phyloP scores from a whole-genome alignment of 306 rosid species.

The Quercus parvula region DNA sequence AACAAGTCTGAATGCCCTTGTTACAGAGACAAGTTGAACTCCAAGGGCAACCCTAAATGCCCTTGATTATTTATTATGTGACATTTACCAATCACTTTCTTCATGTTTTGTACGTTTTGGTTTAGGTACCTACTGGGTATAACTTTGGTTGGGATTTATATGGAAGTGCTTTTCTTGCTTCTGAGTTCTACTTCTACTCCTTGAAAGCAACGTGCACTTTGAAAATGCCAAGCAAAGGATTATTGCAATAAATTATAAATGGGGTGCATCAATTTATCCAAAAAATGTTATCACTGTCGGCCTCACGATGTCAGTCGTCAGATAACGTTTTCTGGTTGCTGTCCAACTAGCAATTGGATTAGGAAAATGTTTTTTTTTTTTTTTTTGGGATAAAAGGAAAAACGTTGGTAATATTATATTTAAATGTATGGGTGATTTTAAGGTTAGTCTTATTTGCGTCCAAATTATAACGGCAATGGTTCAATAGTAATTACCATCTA shows the following conservation, averaged over 20 bases:
- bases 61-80: conserved; percentile 9
- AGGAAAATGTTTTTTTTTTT: no score
- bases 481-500: no score
- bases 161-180: neutral
- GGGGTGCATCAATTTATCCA: neutral
- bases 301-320: no score
- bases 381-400: no score
- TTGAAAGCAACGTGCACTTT: neutral
- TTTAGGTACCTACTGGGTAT: neutral
- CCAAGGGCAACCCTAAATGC: conserved; percentile 35
- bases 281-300: no score
- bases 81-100: neutral
- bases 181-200: neutral
- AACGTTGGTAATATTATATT: no score
- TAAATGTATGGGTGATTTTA: no score
- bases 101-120: neutral
- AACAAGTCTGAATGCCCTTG: conserved; percentile 39
- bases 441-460: no score
- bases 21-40: conserved; percentile 34
- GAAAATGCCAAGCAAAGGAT: neutral
- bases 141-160: neutral
- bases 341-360: no score
- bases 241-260: neutral
- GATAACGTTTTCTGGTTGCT: no score
- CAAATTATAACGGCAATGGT: no score